A percentile compares a stretch with the other conserved stretches of the same genome.
phyloP scores from a whole-genome alignment of 129 eudicot species.

The Glebionis coronaria region DNA sequence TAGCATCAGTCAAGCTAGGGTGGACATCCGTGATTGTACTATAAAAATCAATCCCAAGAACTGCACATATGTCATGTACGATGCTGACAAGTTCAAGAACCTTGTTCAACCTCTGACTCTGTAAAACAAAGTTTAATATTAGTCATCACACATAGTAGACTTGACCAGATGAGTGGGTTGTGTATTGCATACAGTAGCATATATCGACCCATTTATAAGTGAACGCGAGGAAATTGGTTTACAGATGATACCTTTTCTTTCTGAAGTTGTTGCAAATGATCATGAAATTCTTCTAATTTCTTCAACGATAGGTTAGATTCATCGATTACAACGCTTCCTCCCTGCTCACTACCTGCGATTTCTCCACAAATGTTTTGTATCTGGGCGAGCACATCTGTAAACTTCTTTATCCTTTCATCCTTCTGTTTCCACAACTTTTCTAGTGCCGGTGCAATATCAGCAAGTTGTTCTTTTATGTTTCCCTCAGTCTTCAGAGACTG shows the following conservation, averaged over 20 bases:
- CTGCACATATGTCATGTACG: conserved; percentile 90
- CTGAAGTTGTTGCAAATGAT: conserved; percentile 86
- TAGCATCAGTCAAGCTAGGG: conserved; percentile 76
- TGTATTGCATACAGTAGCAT: too few relatives aligned
- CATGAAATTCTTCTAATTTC: conserved; percentile 66
- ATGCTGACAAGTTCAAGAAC: conserved; percentile 87
- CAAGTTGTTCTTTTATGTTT: conserved; percentile 90
- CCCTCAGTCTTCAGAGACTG: conserved; percentile 92
- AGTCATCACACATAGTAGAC: conserved; percentile 10
- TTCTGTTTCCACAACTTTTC: conserved; percentile 75
- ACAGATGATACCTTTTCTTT: conserved; percentile 65
- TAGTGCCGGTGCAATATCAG: conserved; percentile 74
- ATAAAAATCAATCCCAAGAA: conserved; percentile 83
- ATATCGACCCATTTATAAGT: too few relatives aligned
- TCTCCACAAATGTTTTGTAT: conserved; percentile 80
- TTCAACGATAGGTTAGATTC: conserved; percentile 76
- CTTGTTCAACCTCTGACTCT: conserved; percentile 92
- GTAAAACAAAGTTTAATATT: conserved; percentile 27
- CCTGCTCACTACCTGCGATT: conserved; percentile 64
- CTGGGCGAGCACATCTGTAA: conserved; percentile 64
- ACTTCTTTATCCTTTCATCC: conserved; percentile 77
- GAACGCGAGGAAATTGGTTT: not conserved
- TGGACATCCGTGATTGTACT: conserved; percentile 84
- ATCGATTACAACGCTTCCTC: conserved; percentile 53
- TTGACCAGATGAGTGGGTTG: not conserved